Base-by-base conservation (phyloP, 768 basidiomycete genomes). In the Lactifluus piperatus region DNA sequence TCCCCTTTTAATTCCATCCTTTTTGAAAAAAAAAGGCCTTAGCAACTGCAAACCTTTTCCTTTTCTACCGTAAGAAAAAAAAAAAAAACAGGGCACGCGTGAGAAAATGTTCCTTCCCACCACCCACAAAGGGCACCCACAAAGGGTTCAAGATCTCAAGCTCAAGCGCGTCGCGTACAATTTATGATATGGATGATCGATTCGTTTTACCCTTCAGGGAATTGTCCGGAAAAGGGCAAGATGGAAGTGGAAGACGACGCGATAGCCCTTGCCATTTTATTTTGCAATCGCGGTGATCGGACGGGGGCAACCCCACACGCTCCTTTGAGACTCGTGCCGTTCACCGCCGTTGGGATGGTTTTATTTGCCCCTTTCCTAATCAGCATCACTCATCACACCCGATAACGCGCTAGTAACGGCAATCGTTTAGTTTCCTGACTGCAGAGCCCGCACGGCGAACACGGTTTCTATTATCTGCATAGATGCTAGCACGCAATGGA, bases 401-500 rank as follows among this genome's bases (percentile, higher is more conserved):
- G 2, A 27, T 14, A 9, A 18, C 7, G 29, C 16, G 43, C 22
- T 44, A 13, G 29, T 44, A 20, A 44, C 29, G 20, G 41, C 51
- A 52, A 52, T 20, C n/a, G 8, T 37, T 51, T 26, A 16, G n/a
- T 46, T 52, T 16, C 14, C 13, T 47, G 34, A 48, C 30, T 36
- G 30, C 32, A 54, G 5, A 24, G n/a, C 45, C 57, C 34, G 13
- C 36, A 48, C 39, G 34, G 43, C 37, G 32, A 51, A 41, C 10
- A 58, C n/a, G 52, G 54, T 16, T 18, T 51, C 49, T 65, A 54
- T 57, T 51, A 63, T 45, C 48, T 59, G 41, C 46, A 51, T 63
- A 65, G 39, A 65, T 65, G 65, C 46, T 39, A 61, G 49, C 58
- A 62, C 39, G n/a, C 32, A 11, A 41, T 62, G 62, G 26, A 54